Percentiles rank a stretch among this genome's conserved stretches.
These are phyloP conservation scores for Cinnamomum micranthum DNA, from an alignment of 164 flowering plant species.

Conservation along the genomic window DNA sequence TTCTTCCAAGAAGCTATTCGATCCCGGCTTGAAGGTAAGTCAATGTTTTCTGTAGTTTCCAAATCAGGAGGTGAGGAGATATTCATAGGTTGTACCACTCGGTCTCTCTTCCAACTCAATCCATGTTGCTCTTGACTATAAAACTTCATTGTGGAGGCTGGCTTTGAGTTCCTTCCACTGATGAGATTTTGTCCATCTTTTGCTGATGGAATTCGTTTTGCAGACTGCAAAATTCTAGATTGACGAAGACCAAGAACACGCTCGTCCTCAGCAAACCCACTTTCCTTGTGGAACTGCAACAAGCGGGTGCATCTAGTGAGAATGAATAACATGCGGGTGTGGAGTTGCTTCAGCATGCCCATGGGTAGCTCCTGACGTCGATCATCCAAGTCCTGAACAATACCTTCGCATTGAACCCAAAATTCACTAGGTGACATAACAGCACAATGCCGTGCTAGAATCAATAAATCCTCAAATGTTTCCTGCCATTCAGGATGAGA, in stretches of 20 bases:
- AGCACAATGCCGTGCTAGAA: slow-evolving; percentile 92
- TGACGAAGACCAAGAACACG: slow-evolving; percentile 61
- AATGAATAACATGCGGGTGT: slow-evolving; percentile 98
- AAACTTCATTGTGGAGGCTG: slow-evolving; percentile 24
- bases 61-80: slow-evolving; percentile 25
- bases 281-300: slow-evolving; percentile 98
- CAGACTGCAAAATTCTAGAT: slow-evolving; percentile 57
- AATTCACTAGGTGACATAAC: slow-evolving; percentile 90
- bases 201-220: slow-evolving; percentile 43
- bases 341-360: slow-evolving; percentile 90
- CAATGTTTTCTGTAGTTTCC: slow-evolving; percentile 41
- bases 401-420: slow-evolving; percentile 99
- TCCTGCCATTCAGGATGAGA: slow-evolving; percentile 96
- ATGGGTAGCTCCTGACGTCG: slow-evolving; percentile 92
- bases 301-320: slow-evolving; percentile 95
- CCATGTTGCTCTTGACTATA: slow-evolving; percentile 91
- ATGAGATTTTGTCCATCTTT: slow-evolving; percentile 38
- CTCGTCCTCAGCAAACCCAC: slow-evolving; percentile 82
- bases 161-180: slow-evolving; percentile 37
- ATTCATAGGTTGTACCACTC: slow-evolving; percentile 18
- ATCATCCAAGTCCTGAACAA: slow-evolving; percentile 98
- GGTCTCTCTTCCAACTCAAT: slow-evolving; percentile 51
- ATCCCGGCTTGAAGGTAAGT: slow-evolving; percentile 53
- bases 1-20: slow-evolving; percentile 89
- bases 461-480: slow-evolving; percentile 84